These are phyloP conservation scores for Cubamyces lactineus DNA, from an alignment of 768 basidiomycete species.

Conservation along the genomic window DNA sequence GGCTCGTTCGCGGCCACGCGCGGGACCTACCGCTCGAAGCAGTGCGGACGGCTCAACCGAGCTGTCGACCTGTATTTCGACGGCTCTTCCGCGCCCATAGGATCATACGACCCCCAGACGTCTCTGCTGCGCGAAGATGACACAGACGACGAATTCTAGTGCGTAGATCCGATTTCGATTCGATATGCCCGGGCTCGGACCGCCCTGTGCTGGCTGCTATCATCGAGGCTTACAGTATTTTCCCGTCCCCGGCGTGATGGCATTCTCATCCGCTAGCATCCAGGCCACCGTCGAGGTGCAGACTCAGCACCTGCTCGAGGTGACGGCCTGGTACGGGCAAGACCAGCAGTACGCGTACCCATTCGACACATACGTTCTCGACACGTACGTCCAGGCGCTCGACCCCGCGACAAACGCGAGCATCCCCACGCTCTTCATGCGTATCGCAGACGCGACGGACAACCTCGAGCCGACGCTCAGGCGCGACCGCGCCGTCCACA, in stretches of 20 bases:
- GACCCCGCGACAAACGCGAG: constrained; percentile 13
- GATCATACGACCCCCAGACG: constrained; percentile 21
- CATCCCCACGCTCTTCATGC: constrained; percentile 20
- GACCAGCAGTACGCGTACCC: constrained; percentile 27
- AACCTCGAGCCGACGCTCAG: constrained; percentile 13
- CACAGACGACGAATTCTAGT: constrained; percentile 1
- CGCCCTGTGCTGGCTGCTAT: too few relatives aligned
- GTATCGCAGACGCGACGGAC: constrained; percentile 23
- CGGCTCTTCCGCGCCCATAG: constrained; percentile 12
- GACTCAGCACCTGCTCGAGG: constrained; percentile 23
- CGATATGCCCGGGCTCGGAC: too few relatives aligned
- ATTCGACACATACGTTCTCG: constrained; percentile 26
- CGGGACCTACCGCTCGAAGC: not conserved
- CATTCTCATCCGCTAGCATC: constrained; percentile 9
- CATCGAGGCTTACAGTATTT: too few relatives aligned
- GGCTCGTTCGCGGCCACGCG: constrained; percentile 13
- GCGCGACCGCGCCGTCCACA: constrained; percentile 2
- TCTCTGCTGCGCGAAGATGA: not conserved
- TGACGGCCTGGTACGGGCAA: constrained; percentile 24
- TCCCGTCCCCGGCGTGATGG: too few relatives aligned
- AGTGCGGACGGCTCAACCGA: constrained; percentile 16
- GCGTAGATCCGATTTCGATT: not conserved
- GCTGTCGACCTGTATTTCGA: constrained; percentile 26
- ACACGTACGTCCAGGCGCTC: constrained; percentile 18
- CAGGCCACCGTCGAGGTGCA: constrained; percentile 22